Conservation (phyloP, 192 early-diverging fungal species). For the Gaertneriomyces sp. region DNA sequence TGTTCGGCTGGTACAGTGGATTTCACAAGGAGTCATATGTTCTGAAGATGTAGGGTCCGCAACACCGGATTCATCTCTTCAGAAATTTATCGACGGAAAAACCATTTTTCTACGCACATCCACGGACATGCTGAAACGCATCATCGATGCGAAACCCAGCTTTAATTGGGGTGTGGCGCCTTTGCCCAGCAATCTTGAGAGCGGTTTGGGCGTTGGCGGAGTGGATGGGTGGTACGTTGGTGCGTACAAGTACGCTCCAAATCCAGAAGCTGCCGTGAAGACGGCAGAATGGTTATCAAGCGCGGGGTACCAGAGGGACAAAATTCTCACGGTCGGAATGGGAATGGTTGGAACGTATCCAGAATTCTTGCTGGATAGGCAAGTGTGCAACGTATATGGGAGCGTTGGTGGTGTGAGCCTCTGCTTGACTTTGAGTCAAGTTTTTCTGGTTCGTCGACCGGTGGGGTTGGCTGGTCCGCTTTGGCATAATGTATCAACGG, state of each 20-base stretch:
- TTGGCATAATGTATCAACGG: slow-evolving; percentile 11
- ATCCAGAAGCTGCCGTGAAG: slow-evolving; percentile 36
- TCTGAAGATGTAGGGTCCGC: slow-evolving; percentile 6
- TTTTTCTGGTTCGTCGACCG: slow-evolving; percentile 15
- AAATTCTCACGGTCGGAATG: slow-evolving; percentile 17
- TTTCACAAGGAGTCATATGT: slow-evolving; percentile 24
- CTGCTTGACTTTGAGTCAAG: slow-evolving; percentile 18
- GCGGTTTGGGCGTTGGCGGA: slow-evolving; percentile 27
- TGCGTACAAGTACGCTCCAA: slow-evolving; percentile 35
- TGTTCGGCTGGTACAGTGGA: slow-evolving; percentile 28
- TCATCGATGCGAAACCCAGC: background rate
- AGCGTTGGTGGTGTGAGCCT: slow-evolving; percentile 11
- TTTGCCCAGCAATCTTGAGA: slow-evolving; percentile 20
- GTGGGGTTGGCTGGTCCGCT: slow-evolving; percentile 6
- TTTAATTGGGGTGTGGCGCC: slow-evolving; percentile 44
- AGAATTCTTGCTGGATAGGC: slow-evolving; percentile 15
- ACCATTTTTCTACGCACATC: slow-evolving; percentile 35
- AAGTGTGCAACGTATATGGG: slow-evolving; percentile 18
- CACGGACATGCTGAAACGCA: slow-evolving; percentile 12
- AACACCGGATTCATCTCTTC: slow-evolving; percentile 13
- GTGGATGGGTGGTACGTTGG: slow-evolving; percentile 34
- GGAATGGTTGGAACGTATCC: slow-evolving; percentile 28
- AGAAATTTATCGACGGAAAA: slow-evolving; percentile 19
- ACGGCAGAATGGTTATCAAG: slow-evolving; percentile 19
- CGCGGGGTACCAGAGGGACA: slow-evolving; percentile 20